Percentiles rank a stretch among this genome's conserved stretches.
These are phyloP conservation scores for Balansia obtecta DNA, from an alignment of 2,329 filamentous ascomycete genomes.

Conservation along the genomic window DNA sequence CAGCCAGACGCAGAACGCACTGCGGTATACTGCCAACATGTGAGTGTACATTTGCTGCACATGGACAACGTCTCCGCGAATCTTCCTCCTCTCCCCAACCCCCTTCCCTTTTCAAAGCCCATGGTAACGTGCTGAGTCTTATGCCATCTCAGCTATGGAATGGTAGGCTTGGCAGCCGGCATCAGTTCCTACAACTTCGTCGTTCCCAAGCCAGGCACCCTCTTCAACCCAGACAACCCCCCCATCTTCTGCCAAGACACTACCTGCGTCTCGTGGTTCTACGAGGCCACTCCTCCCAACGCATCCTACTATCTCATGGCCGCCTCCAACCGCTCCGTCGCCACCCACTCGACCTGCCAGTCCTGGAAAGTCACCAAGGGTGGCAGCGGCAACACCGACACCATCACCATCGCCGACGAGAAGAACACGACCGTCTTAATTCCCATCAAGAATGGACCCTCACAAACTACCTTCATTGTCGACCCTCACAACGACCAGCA, in stretches of 20 bases:
- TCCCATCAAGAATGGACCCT: conserved; percentile 16
- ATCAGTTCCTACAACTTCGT: conserved; percentile 6
- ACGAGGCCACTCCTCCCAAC: conserved; percentile 16
- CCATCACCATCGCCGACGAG: conserved; percentile 16
- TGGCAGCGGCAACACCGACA: conserved; percentile 16
- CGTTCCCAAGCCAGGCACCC: conserved; percentile 17
- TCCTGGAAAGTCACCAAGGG: conserved; percentile 18
- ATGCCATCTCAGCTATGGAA: conserved; percentile 23
- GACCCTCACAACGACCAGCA: conserved; percentile 14
- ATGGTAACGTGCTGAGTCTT: not conserved
- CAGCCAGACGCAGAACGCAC: conserved; percentile 15
- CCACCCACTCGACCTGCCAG: conserved; percentile 16
- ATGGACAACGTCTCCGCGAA: too few relatives aligned
- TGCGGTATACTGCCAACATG: conserved; percentile 31
- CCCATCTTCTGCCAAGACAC: conserved; percentile 21
- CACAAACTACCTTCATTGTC: conserved; percentile 26
- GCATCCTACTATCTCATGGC: conserved; percentile 10
- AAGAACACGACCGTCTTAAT: conserved; percentile 13
- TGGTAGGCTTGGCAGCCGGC: conserved; percentile 20
- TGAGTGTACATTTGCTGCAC: conserved; percentile 5
- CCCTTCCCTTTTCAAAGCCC: not conserved
- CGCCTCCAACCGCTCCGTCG: conserved; percentile 22
- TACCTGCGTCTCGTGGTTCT: conserved; percentile 24
- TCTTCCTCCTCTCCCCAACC: too few relatives aligned
- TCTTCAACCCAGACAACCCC: conserved; percentile 17